phyloP scores from a whole-genome alignment of 441 rosid genomes.

The Gossypium davidsonii region DNA sequence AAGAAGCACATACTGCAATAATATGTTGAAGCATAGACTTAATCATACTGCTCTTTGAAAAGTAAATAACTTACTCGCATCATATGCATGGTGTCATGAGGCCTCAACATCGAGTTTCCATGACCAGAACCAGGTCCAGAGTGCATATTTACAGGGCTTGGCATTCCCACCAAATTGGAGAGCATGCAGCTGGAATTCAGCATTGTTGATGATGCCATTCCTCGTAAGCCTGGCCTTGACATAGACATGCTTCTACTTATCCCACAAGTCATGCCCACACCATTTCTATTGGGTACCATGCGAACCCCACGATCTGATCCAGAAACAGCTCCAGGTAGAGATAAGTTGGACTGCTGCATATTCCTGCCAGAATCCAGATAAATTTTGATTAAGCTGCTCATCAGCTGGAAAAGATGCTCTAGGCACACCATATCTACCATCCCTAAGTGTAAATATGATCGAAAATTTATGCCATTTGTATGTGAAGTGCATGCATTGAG shows the following conservation, averaged over 20 bases:
- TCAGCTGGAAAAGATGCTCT: constrained; percentile 67
- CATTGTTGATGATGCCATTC: constrained; percentile 60
- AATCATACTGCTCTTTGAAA: neutral
- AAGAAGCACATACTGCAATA: neutral
- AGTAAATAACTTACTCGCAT: constrained; percentile 56
- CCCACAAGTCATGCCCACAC: constrained; percentile 60
- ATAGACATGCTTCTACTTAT: constrained; percentile 63
- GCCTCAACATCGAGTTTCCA: constrained; percentile 66
- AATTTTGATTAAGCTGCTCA: constrained; percentile 79
- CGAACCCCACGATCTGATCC: constrained; percentile 67
- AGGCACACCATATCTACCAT: constrained; percentile 67
- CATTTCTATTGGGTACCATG: constrained; percentile 62
- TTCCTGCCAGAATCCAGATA: constrained; percentile 43
- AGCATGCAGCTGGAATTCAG: constrained; percentile 62
- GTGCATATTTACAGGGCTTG: constrained; percentile 56
- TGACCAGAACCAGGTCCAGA: constrained; percentile 60
- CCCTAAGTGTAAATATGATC: constrained; percentile 39
- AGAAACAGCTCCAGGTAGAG: constrained; percentile 57
- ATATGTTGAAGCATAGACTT: neutral
- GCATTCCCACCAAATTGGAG: constrained; percentile 64
- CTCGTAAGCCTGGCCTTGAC: constrained; percentile 79
- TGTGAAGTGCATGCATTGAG: neutral
- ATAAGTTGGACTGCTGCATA: constrained; percentile 63
- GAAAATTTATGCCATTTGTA: neutral
- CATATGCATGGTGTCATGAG: constrained; percentile 67